These are phyloP conservation scores for Stenogyne calaminthoides DNA, from an alignment of 305 asterid genomes.

Conservation along the genomic window DNA sequence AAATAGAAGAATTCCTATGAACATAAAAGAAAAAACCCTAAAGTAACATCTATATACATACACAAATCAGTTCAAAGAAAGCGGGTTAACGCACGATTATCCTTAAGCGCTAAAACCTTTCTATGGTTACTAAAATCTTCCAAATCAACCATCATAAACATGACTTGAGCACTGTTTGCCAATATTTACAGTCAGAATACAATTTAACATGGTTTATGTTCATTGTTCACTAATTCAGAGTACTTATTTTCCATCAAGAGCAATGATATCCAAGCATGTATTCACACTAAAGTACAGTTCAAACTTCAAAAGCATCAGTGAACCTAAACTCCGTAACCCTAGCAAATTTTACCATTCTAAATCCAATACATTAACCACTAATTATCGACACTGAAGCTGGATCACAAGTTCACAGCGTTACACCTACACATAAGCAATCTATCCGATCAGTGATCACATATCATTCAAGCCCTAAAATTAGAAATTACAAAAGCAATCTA, in stretches of 20 bases:
- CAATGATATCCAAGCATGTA: not conserved
- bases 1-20: too few species aligned
- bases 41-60: not conserved
- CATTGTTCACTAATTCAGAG: not conserved
- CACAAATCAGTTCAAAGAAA: not conserved
- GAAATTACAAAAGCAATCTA: not conserved
- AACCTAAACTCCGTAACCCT: not conserved
- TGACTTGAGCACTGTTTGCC: not conserved
- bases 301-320: not conserved
- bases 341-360: constrained; percentile 17
- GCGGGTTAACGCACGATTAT: not conserved
- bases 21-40: too few species aligned
- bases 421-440: constrained; percentile 2
- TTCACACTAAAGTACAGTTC: not conserved
- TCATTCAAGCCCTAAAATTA: not conserved
- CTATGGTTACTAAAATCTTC: not conserved
- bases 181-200: not conserved
- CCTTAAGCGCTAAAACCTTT: not conserved
- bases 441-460: constrained; percentile 2
- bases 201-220: not conserved
- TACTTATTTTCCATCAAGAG: not conserved
- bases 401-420: not conserved
- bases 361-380: constrained; percentile 4
- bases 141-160: not conserved
- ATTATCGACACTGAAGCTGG: not conserved